A percentile compares a stretch with the other conserved stretches of the same genome.
phyloP scores from a whole-genome alignment of 257 asterid species.

The Solanum rostratum region DNA sequence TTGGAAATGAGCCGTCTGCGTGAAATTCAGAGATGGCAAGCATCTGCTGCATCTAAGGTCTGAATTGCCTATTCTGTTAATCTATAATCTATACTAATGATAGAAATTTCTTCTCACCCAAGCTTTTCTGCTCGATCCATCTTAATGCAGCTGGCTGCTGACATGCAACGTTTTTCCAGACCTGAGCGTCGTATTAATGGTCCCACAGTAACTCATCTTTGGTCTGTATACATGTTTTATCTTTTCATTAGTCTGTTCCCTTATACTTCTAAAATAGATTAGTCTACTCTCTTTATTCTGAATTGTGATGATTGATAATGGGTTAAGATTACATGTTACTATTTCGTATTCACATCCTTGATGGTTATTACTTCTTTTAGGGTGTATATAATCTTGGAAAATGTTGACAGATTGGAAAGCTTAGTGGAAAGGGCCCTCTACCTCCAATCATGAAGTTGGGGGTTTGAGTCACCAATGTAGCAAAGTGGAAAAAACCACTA shows the following conservation, averaged over 20 bases:
- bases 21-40: constrained; percentile 99
- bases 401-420: not conserved
- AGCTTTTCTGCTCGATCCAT: constrained; percentile 2
- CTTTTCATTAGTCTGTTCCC: not conserved
- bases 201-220: constrained; percentile 94
- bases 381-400: not conserved
- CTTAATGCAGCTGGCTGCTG: constrained; percentile 85
- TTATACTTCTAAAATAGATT: not conserved
- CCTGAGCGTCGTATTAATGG: constrained; percentile 97
- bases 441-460: not conserved
- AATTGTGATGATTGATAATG: not conserved
- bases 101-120: constrained; percentile 4
- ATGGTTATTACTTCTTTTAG: not conserved
- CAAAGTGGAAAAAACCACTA: not conserved
- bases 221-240: constrained; percentile 31
- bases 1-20: constrained; percentile 98
- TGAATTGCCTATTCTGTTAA: constrained; percentile 6
- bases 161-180: constrained; percentile 98
- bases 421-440: not conserved
- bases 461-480: not conserved
- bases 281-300: not conserved
- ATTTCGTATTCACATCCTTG: not conserved
- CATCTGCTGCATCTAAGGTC: constrained; percentile 87
- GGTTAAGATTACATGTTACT: not conserved
- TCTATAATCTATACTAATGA: constrained; percentile 9